Evolutionary conservation across 345 rosid species (phyloP), one percentile per base, ranked within the genome.

Genomic region (Citrus unshiu): DNA sequence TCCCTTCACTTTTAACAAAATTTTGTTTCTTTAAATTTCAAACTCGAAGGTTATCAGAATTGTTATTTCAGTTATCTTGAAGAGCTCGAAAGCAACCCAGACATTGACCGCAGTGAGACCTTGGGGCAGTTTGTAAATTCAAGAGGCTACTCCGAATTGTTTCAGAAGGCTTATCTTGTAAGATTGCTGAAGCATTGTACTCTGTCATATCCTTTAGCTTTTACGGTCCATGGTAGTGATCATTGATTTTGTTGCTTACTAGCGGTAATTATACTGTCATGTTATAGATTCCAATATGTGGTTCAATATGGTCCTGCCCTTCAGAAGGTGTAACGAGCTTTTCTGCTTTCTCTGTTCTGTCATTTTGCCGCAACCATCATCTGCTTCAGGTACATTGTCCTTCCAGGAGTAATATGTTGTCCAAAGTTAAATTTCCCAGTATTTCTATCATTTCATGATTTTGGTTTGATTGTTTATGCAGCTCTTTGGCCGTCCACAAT

Each of bases 271-370:
- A 25, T 51, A 21, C 25, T 77, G 66, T 67, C 3, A 58, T 39
- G 73, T 40, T 75, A 2, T 65, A 95, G 98, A 88, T 95, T 35
- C 99, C 99, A 0, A 82, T 95, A 67, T 91, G 97, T 80, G 95
- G 98, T 76, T 95, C 98, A 7, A 91, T 92, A 77, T 95, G 98
- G 99, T 91, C 98, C 25, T 92, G 96, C 78, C 85, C 95, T 65
- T 83, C 93, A 27, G 92, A 95, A 67, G 88, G 91, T 81, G 93
- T 95, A 19, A 83, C 84, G 89, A 90, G 79, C 79, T 92, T 93
- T 85, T 88, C 99, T 56, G 98, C 98, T 76, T 93, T 76, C 89
- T 91, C 93, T 13, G 87, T 92, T 73, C 91, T 95, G 81, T 92
- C 96, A 12, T 95, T 95, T 87, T 93, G 92, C 81, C 88, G 89